Evolutionary conservation across 441 rosid genomes (phyloP).

Genomic region (Manihot esculenta): DNA sequence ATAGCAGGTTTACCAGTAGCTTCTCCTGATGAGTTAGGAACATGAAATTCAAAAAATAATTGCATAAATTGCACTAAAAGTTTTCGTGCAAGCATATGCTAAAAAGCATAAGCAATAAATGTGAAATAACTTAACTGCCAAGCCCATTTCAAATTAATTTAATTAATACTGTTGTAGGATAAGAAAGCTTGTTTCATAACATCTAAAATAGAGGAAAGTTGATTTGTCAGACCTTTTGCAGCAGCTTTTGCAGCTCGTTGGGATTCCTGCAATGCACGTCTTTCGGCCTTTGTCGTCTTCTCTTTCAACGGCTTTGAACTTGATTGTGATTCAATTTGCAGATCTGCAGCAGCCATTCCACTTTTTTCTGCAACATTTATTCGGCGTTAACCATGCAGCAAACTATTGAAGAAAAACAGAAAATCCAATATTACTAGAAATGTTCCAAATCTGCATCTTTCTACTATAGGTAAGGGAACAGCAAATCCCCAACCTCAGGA

Average conservation of each 20-base stretch:
- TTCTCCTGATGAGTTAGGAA: constrained; percentile 11
- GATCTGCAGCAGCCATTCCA: constrained; percentile 29
- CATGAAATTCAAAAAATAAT: not conserved
- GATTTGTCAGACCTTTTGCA: constrained; percentile 55
- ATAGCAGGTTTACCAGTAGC: constrained; percentile 32
- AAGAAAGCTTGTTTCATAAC: not conserved
- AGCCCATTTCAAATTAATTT: not conserved
- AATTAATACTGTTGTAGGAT: not conserved
- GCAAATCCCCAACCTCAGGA: not conserved
- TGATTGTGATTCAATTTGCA: constrained; percentile 36
- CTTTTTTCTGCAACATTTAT: constrained; percentile 41
- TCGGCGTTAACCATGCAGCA: not conserved
- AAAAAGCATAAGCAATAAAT: not conserved
- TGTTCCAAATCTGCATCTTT: not conserved
- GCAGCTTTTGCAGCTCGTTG: constrained; percentile 83
- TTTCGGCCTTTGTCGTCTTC: constrained; percentile 75
- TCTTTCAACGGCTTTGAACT: constrained; percentile 52
- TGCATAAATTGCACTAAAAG: not conserved
- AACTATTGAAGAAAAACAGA: not conserved
- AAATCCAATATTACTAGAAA: not conserved
- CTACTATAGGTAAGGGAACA: not conserved
- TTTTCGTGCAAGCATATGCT: not conserved
- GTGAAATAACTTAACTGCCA: not conserved
- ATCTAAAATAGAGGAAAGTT: not conserved
- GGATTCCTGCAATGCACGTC: constrained; percentile 84